Conservation (phyloP, 345 rosid genomes). For the Geranium rotundifolium region DNA sequence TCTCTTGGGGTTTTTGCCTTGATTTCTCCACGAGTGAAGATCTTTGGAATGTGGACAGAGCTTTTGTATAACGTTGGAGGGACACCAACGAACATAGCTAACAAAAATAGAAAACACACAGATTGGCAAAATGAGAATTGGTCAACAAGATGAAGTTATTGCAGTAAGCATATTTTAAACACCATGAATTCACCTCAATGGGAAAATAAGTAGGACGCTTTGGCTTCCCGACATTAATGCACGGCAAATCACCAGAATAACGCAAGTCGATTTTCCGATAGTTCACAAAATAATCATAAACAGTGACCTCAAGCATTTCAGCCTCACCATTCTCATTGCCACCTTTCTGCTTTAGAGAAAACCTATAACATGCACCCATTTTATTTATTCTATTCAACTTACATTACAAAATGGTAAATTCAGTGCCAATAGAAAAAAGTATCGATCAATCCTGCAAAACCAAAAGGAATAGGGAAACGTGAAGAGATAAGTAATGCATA, state of each 20-base stretch:
- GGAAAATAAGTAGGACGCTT: constrained; percentile 78
- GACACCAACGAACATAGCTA: constrained; percentile 73
- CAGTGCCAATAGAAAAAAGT: not conserved
- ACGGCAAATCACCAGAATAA: constrained; percentile 65
- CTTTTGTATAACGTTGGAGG: constrained; percentile 81
- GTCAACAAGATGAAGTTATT: not conserved
- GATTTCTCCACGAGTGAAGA: constrained; percentile 81
- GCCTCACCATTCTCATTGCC: constrained; percentile 31
- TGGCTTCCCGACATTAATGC: constrained; percentile 89
- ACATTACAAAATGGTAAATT: not conserved
- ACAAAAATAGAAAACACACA: not conserved
- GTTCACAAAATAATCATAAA: constrained; percentile 53
- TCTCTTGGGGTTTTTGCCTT: constrained; percentile 85
- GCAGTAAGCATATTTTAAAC: not conserved
- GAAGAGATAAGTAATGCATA: constrained; percentile 10
- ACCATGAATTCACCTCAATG: constrained; percentile 39
- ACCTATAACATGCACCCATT: constrained; percentile 28
- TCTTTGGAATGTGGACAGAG: constrained; percentile 59
- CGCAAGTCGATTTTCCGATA: constrained; percentile 40
- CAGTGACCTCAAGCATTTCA: constrained; percentile 42
- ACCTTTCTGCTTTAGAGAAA: constrained; percentile 36
- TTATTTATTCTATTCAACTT: no score
- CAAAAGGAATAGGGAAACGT: not conserved
- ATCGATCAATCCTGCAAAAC: not conserved
- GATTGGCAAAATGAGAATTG: not conserved